A percentile compares a stretch with the other conserved stretches of the same genome.
Conservation (phyloP, 2,329 filamentous ascomycete species). For the Arthrinium phaeospermum region DNA sequence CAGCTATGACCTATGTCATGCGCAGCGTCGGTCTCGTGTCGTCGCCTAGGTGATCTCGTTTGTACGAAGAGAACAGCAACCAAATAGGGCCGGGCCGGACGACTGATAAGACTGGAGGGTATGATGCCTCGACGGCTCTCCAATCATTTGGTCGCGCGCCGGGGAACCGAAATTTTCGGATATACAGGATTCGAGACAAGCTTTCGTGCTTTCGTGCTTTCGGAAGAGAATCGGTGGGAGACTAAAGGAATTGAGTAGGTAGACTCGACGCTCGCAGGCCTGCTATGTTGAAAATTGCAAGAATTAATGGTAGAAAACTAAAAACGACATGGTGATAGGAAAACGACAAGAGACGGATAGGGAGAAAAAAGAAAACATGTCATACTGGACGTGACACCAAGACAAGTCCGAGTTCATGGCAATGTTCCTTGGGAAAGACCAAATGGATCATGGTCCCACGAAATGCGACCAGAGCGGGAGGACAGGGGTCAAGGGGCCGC, state of each 20-base stretch:
- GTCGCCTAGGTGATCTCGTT: slow-evolving; percentile 6
- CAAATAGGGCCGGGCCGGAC: not conserved
- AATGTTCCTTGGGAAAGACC: slow-evolving; percentile 18
- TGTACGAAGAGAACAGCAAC: not conserved
- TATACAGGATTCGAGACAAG: not conserved
- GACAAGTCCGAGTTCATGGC: slow-evolving; percentile 12
- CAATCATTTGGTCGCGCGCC: not conserved
- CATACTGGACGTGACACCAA: slow-evolving; percentile 16
- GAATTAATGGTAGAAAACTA: slow-evolving; percentile 12
- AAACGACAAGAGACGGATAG: slow-evolving; percentile 7
- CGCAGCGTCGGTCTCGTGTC: not conserved
- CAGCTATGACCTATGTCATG: not conserved
- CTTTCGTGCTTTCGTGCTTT: not conserved
- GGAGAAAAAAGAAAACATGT: slow-evolving; percentile 15
- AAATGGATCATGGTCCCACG: slow-evolving; percentile 17
- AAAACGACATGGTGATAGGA: slow-evolving; percentile 10
- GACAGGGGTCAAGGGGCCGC: slow-evolving; percentile 15
- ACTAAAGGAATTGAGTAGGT: slow-evolving; percentile 7
- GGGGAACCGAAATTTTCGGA: not conserved
- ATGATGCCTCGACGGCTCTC: not conserved
- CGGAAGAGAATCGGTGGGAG: not conserved
- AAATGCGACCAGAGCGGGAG: slow-evolving; percentile 17
- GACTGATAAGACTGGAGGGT: not conserved
- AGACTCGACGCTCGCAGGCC: slow-evolving; percentile 15
- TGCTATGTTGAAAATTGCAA: slow-evolving; percentile 13